phyloP scores from a whole-genome alignment of 2,329 filamentous ascomycete species.

The Truncatella angustata region DNA sequence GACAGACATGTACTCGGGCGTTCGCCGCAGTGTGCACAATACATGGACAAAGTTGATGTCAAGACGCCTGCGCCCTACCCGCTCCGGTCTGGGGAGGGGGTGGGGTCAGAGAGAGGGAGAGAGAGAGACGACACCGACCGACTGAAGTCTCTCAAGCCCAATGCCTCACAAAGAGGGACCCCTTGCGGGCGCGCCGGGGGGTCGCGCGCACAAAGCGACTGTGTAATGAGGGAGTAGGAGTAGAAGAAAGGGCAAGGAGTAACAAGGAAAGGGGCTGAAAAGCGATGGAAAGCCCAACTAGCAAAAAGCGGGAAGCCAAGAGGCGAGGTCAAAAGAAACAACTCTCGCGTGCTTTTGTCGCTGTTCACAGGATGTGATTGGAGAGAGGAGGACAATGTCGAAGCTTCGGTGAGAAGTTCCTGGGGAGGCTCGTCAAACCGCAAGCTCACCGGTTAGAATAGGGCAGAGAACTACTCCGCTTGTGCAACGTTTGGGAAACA shows the following conservation, averaged over 20 bases:
- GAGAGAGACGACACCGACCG: slow-evolving; percentile 5
- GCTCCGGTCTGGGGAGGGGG: slow-evolving; percentile 25
- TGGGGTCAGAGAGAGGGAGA: slow-evolving; percentile 27
- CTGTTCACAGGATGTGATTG: slow-evolving; percentile 8
- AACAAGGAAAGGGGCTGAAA: slow-evolving; percentile 10
- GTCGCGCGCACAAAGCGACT: neutral
- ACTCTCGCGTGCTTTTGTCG: slow-evolving; percentile 3
- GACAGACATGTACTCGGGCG: slow-evolving; percentile 29
- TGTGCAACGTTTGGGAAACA: slow-evolving; percentile 9
- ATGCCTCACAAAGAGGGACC: slow-evolving; percentile 10
- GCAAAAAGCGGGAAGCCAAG: slow-evolving; percentile 10
- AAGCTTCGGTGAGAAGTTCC: slow-evolving; percentile 10
- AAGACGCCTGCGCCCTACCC: slow-evolving; percentile 27
- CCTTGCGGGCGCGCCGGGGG: slow-evolving; percentile 6
- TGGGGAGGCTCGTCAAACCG: slow-evolving; percentile 2
- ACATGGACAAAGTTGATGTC: slow-evolving; percentile 16
- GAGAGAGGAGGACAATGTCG: slow-evolving; percentile 3
- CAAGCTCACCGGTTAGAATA: slow-evolving; percentile 9
- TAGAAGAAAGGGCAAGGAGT: neutral
- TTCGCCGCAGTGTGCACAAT: slow-evolving; percentile 21
- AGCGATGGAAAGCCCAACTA: neutral
- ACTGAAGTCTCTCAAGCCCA: slow-evolving; percentile 1
- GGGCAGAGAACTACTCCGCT: slow-evolving; percentile 6
- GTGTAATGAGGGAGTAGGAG: slow-evolving; percentile 5
- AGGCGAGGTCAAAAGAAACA: slow-evolving; percentile 6